Base-by-base conservation (phyloP, 257 asterid genomes). In the Gynochthodes officinalis region DNA sequence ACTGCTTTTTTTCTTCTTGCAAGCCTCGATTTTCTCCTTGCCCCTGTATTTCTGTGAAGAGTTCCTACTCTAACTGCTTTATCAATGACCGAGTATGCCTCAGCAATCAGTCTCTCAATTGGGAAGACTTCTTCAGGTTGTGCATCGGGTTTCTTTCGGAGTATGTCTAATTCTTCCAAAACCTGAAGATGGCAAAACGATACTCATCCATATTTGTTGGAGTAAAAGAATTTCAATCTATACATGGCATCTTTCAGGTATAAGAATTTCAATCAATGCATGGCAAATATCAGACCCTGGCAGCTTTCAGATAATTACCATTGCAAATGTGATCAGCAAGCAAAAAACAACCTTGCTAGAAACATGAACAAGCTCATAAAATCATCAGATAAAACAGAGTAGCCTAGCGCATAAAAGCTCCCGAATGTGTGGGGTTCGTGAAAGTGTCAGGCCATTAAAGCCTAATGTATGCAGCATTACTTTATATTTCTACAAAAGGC, bases 21-120 rank as follows among this genome's bases (percentile, higher is more conserved):
- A 33, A 94, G 97, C 12, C 99, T 84, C 50, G 99, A 94, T 76
- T 94, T 91, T 78, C 99, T 94, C 87, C 97, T 81, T 0, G 97
- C 99, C 25, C 99, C 99, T 0, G 97, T 94, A 64, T 94, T 94
- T 44, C 91, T 86, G 82, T 94, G 99, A 67, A 94, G 89, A 0
- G 95, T 68, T 72, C 99, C 96, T 2, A 40, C 86, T 70, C 82
- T 91, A 53, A 94, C 89, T 6, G 99, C 97, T 83, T 86, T 94
- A 71, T 94, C 99, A 5, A 94, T 94, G 11, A 76, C 85, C 0
- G 99, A 94, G 83, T 91, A 94, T 18, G 99, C 99, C 75, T 94
- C 97, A 0, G 89, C 99, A 28, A 94, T 94, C 69, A 89, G 73
- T 83, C 86, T 89, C 78, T 94, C 99, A 25, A 94, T 69, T 1